phyloP scores from a whole-genome alignment of 2,329 filamentous ascomycete species.

The Pestalotiopsis sp. region DNA sequence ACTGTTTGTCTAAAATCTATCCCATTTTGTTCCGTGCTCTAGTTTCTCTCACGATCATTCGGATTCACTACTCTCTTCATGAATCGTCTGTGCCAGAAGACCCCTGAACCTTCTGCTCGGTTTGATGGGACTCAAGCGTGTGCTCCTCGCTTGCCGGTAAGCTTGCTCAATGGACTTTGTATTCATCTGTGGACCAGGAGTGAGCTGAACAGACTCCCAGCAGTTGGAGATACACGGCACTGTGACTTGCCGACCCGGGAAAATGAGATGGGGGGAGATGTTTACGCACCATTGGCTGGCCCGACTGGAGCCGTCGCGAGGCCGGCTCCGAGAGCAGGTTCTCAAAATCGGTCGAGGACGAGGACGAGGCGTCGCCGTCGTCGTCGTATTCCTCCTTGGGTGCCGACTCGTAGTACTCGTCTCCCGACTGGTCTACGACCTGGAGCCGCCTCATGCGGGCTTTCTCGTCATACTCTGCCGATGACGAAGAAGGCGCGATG shows the following conservation, averaged over 20 bases:
- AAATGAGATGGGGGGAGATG: neutral
- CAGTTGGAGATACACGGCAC: neutral
- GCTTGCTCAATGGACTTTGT: slow-evolving; percentile 26
- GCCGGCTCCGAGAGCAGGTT: neutral
- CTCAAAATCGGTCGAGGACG: slow-evolving; percentile 1
- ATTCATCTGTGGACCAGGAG: neutral
- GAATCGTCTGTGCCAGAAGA: slow-evolving; percentile 67
- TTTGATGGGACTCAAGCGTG: slow-evolving; percentile 24
- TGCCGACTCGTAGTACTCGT: slow-evolving; percentile 13
- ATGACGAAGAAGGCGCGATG: slow-evolving; percentile 13
- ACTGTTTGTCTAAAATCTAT: neutral
- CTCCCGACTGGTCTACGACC: neutral
- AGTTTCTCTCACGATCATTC: slow-evolving; percentile 28
- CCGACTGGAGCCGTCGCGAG: neutral
- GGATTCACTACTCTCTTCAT: slow-evolving; percentile 70
- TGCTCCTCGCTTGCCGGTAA: slow-evolving; percentile 26
- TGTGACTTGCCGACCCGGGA: no score
- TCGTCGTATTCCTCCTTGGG: slow-evolving; percentile 5
- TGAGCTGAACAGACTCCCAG: neutral
- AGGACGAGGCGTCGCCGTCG: slow-evolving; percentile 5
- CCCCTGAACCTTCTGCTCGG: slow-evolving; percentile 47
- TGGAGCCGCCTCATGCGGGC: neutral
- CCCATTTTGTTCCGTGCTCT: neutral
- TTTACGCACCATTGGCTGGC: neutral
- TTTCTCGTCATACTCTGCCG: neutral